Evolutionary conservation across 371 early-diverging fungal genomes (phyloP), one percentile per base, ranked within the genome.

Genomic region (Saksenaea vasiformis): DNA sequence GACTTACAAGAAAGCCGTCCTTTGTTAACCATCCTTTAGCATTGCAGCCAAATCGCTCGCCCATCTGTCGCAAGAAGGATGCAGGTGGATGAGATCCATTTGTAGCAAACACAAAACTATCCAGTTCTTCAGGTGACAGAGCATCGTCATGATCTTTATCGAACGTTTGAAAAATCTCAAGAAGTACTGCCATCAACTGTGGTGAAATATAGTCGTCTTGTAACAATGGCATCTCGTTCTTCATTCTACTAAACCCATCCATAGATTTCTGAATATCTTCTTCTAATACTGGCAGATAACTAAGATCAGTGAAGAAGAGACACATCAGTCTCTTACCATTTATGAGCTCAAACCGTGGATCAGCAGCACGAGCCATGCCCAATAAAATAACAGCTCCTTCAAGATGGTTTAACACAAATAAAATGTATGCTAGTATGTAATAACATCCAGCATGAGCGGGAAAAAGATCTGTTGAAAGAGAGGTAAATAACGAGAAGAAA

Each of bases 371-470:
- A 36, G 80, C 79, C 68, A 84, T 82, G 51, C 80, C 73, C 11
- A 84, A 67, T 13, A 84, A 54, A 22, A 74, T 68, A 13, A 73
- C 65, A 1, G 85, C 79, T 58, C 78, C 82, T 62, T 82, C 79
- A 3, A 84, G 61, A 11, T 77, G 76, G 58, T 82, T 84, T n/a
- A 84, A 53, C 2, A 82, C 76, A 62, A 80, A 84, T 15, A 80
- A 66, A 19, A 82, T 72, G 54, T 82, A 80, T 9, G 73, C 80
- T 7, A 84, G 66, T 10, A 84, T 66, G 66, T 84, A 80, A 62
- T 84, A 84, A 63, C 85, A 82, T 38, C 80, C 85, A 17, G 80
- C 80, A 72, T 82, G 79, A n/a, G 72, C 71, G 26, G 85, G 85
- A 36, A 80, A 82, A 34, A 76, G 60, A 22, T 84, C 85, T 76